Evolutionary conservation across 768 basidiomycete species (phyloP), one percentile per base, ranked within the genome.

Genomic region (Xerocomus spinulosus): DNA sequence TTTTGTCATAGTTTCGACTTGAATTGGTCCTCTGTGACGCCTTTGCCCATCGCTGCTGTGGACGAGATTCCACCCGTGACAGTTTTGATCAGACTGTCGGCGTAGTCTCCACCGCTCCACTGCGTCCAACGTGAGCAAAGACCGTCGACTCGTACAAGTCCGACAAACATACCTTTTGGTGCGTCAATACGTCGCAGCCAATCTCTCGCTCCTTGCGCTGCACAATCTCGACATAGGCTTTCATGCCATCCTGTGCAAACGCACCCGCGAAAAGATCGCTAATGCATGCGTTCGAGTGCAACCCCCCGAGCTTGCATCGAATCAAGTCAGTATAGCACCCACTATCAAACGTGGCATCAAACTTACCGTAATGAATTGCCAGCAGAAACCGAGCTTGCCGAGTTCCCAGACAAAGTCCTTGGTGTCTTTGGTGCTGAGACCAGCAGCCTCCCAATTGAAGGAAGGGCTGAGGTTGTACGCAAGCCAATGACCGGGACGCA

Each of bases 31-130:
- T 96, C 93, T 0, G 93, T 96, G 25, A 95, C 92, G 47, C 95
- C 95, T 57, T 83, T 83, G 42, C 95, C 96, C 95, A 98, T 98
- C n/a, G 96, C 95, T n/a, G 94, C 81, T 9, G 95, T 98, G 40
- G 92, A 93, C 30, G 92, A 95, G 52, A 99, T 80, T 49, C 96
- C 96, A 21, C 96, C 96, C 29, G 96, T 99, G 46, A 97, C 91
- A 7, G 95, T 94, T 80, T 92, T 93, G 70, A 96, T 79, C 45
- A 95, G 68, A 54, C 81, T 84, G 68, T 96, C 93, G 29, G 88
- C 87, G 58, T 91, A 94, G 68, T 95, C 92, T 4, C 87, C 93
- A 28, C 94, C 94, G 54, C 87, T 91, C 93, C 93, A 96, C 90
- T 93, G 57, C 23, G 46, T 13, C 36, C 18, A 17, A 41, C 25